Base-by-base conservation (phyloP, 108 stramenopile species). In the Tribonema minus region DNA sequence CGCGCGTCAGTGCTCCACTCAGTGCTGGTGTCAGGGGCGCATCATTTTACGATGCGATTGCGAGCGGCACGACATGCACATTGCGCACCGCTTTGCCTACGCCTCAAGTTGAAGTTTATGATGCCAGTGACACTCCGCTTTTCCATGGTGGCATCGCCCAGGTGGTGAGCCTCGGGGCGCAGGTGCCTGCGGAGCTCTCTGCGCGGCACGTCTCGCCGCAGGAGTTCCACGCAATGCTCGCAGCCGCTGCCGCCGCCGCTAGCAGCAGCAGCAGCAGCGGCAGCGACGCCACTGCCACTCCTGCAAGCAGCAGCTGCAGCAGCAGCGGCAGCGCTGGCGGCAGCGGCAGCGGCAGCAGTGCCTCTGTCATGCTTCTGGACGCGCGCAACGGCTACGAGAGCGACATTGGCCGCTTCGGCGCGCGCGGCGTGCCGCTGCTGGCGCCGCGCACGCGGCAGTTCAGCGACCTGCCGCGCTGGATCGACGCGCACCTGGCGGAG, bases 401-500 rank as follows among this genome's bases (percentile, higher is more conserved):
- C 61, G 40, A 61, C 63, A 73, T 73, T 12, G 72, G 72, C 6
- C 61, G 38, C 29, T 73, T 73, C 72, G 63, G 72, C 1, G 72
- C 6, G 62, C 61, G 58, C 3, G 72, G 72, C 12, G 38, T 73
- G 27, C 61, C 61, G 36, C 61, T 25, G 7, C 72, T 73, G 2
- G 74, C 64, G 15, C 76, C 76, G 38, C 5, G 54, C 58, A 77
- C 61, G 12, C 76, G 76, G 15, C 67, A 77, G 26, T 77, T 77
- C 36, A 73, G 38, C 61, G 61, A 80, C 37, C 70, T 82, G 29
- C 80, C 77, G 7, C 29, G 35, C 64, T 80, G 65, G 64, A 38
- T 80, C 60, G 69, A 76, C 38, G 71, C 64, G 26, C 63, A 85
- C 35, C 37, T 46, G 27, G 61, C 60, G 77, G 90, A 91, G 91